Evolutionary conservation across 352 stramenopile genomes (phyloP).

Genomic region (Phytophthora citricola): DNA sequence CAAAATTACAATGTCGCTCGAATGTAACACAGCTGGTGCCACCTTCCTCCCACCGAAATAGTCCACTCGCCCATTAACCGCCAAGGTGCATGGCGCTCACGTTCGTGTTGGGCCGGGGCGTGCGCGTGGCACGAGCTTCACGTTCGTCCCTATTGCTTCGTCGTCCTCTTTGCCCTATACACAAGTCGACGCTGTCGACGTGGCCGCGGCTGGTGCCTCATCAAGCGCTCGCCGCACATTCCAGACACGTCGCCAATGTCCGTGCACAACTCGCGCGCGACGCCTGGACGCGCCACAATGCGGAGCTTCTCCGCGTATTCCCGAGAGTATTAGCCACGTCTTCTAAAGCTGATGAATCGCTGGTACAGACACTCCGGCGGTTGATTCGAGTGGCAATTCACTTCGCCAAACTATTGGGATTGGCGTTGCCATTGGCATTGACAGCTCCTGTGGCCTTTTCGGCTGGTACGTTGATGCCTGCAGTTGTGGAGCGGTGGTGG

Average conservation of each 20-base stretch:
- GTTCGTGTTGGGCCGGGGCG: conserved; percentile 2
- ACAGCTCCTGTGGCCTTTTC: conserved; percentile 51
- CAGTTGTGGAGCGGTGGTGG: conserved; percentile 71
- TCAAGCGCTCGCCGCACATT: conserved; percentile 26
- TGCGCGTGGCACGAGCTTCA: conserved; percentile 8
- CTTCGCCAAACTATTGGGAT: conserved; percentile 62
- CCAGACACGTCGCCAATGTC: conserved; percentile 2
- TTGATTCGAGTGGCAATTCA: conserved; percentile 60
- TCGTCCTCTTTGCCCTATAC: neutral
- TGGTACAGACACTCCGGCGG: conserved; percentile 45
- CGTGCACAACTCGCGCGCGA: conserved; percentile 25
- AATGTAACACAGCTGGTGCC: no score
- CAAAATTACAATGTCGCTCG: no score
- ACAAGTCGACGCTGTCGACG: conserved; percentile 14
- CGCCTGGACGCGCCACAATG: conserved; percentile 25
- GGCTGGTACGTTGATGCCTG: conserved; percentile 23
- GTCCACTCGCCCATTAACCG: neutral
- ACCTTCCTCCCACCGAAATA: no score
- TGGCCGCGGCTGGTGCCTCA: conserved; percentile 33
- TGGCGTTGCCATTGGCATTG: conserved; percentile 53
- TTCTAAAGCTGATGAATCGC: conserved; percentile 16
- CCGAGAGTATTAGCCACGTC: conserved; percentile 34
- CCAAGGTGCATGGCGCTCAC: neutral
- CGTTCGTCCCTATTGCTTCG: conserved; percentile 1
- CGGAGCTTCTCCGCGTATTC: conserved; percentile 31